Evolutionary conservation across 2,329 filamentous ascomycete species (phyloP).

Genomic region (Colletotrichum liaoningense): DNA sequence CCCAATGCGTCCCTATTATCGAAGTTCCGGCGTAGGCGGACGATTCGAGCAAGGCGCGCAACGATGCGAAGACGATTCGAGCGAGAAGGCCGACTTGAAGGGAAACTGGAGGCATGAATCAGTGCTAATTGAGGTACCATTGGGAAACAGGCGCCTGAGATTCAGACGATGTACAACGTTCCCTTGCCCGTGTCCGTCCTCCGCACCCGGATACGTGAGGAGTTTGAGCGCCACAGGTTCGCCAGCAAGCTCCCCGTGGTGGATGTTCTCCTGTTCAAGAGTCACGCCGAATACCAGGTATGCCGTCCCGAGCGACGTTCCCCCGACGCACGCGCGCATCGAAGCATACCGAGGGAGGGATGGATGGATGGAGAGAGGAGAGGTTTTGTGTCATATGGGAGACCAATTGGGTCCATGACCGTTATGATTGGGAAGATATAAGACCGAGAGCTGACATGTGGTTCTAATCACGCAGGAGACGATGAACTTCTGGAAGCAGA

Average conservation of each 20-base stretch:
- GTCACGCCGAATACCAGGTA: slow-evolving; percentile 95
- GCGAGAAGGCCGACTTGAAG: neutral
- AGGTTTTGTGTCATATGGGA: neutral
- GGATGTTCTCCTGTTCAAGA: slow-evolving; percentile 91
- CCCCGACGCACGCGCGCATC: slow-evolving; percentile 23
- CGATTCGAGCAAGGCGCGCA: neutral
- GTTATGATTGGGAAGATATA: neutral
- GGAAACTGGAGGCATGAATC: neutral
- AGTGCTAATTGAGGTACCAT: slow-evolving; percentile 8
- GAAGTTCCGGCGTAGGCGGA: neutral
- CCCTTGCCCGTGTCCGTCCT: slow-evolving; percentile 88
- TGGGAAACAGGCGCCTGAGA: slow-evolving; percentile 82
- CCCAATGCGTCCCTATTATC: neutral
- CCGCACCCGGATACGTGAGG: slow-evolving; percentile 93
- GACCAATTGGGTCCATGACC: neutral
- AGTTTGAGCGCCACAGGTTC: slow-evolving; percentile 96
- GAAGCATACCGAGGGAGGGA: neutral
- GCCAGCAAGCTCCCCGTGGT: slow-evolving; percentile 89
- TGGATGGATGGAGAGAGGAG: neutral
- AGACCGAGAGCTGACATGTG: neutral
- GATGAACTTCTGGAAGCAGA: slow-evolving; percentile 99
- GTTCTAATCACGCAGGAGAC: slow-evolving; percentile 75
- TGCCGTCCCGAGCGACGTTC: slow-evolving; percentile 30
- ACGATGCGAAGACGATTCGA: neutral
- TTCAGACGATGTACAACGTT: slow-evolving; percentile 97